A percentile compares a stretch with the other conserved stretches of the same genome.
phyloP scores from a whole-genome alignment of 805 yeast species.

The Candida pseudofarinosa region DNA sequence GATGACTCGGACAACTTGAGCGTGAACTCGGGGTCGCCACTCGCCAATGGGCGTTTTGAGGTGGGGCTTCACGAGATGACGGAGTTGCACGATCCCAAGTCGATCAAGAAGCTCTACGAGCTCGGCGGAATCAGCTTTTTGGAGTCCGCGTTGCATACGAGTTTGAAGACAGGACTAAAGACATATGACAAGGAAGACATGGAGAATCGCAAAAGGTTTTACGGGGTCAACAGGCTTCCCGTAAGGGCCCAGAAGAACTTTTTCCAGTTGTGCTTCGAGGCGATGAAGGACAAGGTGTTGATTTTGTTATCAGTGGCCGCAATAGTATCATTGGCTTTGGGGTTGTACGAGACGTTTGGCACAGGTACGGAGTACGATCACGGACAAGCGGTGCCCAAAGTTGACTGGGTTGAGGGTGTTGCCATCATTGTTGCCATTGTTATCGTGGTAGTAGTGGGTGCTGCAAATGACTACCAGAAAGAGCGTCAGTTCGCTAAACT shows the following conservation, averaged over 20 bases:
- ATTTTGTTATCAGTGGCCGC: conserved; percentile 85
- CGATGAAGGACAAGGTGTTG: conserved; percentile 87
- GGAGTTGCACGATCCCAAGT: conserved; percentile 61
- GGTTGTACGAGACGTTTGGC: conserved; percentile 88
- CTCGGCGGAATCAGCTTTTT: conserved; percentile 44
- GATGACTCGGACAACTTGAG: conserved; percentile 3
- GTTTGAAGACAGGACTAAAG: conserved; percentile 39
- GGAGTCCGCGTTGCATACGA: conserved; percentile 30
- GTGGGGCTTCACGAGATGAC: conserved; percentile 30
- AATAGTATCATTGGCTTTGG: conserved; percentile 80
- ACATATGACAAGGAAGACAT: conserved; percentile 26
- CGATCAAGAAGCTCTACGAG: conserved; percentile 38
- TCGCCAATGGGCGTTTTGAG: conserved; percentile 9
- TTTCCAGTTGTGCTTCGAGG: conserved; percentile 66
- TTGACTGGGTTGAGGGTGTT: conserved; percentile 99
- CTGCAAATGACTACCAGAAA: conserved; percentile 94
- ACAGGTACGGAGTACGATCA: conserved; percentile 73
- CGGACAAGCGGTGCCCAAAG: conserved; percentile 72
- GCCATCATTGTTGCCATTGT: conserved; percentile 90
- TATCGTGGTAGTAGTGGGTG: conserved; percentile 90
- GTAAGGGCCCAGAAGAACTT: conserved; percentile 67
- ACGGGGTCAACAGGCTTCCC: conserved; percentile 73
- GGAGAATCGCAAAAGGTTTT: conserved; percentile 41
- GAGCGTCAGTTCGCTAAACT: conserved; percentile 88
- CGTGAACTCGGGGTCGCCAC: conserved; percentile 13